Percentiles rank a stretch among this genome's conserved stretches.
phyloP scores from a whole-genome alignment of 192 early-diverging fungal species.

The Chytriomyces sp. region DNA sequence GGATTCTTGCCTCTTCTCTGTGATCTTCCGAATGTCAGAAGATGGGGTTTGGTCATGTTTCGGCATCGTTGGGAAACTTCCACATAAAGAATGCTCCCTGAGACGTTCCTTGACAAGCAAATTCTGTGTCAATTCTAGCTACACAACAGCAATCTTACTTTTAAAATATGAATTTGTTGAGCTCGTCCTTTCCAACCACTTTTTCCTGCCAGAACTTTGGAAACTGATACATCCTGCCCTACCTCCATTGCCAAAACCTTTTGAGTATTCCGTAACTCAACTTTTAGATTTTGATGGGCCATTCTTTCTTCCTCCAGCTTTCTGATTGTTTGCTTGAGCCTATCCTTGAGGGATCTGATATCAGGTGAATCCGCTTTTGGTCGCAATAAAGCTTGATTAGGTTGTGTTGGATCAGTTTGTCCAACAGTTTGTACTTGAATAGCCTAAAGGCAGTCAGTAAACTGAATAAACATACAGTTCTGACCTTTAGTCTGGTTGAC shows the following conservation, averaged over 20 bases:
- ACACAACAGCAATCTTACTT: conserved; percentile 4
- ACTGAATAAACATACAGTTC: not conserved
- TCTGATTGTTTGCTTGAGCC: not conserved
- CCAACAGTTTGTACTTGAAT: not conserved
- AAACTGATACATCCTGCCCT: not conserved
- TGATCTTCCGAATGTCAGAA: not conserved
- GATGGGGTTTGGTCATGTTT: not conserved
- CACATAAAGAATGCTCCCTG: conserved; percentile 17
- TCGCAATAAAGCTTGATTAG: not conserved
- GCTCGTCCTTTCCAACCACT: conserved; percentile 31
- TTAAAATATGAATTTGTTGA: conserved; percentile 20
- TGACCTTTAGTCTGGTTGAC: conserved; percentile 20
- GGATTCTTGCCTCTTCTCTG: conserved; percentile 8
- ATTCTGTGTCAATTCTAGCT: not conserved
- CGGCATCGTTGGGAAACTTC: not conserved
- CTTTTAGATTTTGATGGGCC: not conserved
- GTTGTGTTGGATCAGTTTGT: not conserved
- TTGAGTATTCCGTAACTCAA: conserved; percentile 19
- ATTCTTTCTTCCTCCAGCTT: conserved; percentile 27
- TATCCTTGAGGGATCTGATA: conserved; percentile 9
- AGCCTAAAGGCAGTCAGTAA: no score
- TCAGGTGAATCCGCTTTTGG: not conserved
- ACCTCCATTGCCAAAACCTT: conserved; percentile 25
- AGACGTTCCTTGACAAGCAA: conserved; percentile 12
- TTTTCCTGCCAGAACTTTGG: conserved; percentile 8